A percentile compares a stretch with the other conserved stretches of the same genome.
Evolutionary conservation across 805 yeast genomes (phyloP).

Genomic region (Pichia ethanolica): DNA sequence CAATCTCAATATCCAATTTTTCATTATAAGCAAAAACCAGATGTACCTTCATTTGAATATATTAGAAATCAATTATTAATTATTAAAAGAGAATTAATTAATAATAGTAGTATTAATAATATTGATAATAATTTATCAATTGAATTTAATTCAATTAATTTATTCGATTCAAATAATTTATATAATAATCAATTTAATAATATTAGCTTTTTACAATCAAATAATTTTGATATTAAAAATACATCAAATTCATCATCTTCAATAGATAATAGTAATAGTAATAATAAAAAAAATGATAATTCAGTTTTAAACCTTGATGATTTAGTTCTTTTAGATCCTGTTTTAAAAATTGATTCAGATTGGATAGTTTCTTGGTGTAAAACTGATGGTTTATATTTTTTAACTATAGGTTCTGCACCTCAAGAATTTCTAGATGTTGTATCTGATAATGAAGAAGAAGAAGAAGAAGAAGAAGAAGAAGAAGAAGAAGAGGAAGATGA

Average conservation of each 20-base stretch:
- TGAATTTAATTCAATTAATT: neutral
- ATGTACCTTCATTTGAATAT: slow-evolving; percentile 24
- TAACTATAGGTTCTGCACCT: slow-evolving; percentile 13
- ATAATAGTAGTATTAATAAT: slow-evolving; percentile 6
- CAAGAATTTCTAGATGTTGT: slow-evolving; percentile 20
- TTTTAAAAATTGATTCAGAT: slow-evolving; percentile 23
- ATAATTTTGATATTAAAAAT: no score
- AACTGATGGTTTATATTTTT: slow-evolving; percentile 16
- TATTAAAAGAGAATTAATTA: slow-evolving; percentile 10
- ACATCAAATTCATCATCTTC: no score
- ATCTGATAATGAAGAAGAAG: slow-evolving; percentile 27
- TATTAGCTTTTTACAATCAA: no score
- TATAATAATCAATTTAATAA: neutral
- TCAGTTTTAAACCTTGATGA: neutral
- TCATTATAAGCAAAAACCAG: slow-evolving; percentile 8
- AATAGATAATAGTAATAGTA: no score
- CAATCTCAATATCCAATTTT: slow-evolving; percentile 18
- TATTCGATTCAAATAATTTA: neutral
- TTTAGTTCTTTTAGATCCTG: slow-evolving; percentile 18
- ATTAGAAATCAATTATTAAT: slow-evolving; percentile 17
- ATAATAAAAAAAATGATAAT: no score
- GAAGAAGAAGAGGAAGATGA: slow-evolving; percentile 10
- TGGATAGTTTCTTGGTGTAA: slow-evolving; percentile 26
- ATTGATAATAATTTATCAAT: slow-evolving; percentile 4
- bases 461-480: slow-evolving; percentile 16